A percentile compares a stretch with the other conserved stretches of the same genome.
Evolutionary conservation across 331 rosid genomes (phyloP).

Genomic region (Telfairia occidentalis): DNA sequence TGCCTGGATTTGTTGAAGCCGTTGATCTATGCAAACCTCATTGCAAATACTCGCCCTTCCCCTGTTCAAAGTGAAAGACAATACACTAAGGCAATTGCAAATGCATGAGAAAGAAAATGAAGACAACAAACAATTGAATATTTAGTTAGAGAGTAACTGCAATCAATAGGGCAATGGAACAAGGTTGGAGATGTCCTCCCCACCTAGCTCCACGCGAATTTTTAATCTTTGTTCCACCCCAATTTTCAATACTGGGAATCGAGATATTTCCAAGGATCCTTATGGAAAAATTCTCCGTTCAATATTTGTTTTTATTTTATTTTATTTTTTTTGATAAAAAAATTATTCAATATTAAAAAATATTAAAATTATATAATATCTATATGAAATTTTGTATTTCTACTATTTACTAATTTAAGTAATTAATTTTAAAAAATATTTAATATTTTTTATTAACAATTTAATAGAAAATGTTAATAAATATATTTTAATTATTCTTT

Average conservation of each 20-base stretch:
- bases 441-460: too few relatives aligned
- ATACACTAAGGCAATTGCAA: background rate
- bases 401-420: background rate
- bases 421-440: too few relatives aligned
- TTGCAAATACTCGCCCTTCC: slow-evolving; percentile 87
- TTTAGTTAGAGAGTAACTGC: background rate
- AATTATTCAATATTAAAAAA: background rate
- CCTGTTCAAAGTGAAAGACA: slow-evolving; percentile 26
- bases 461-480: background rate
- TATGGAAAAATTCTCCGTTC: background rate
- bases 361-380: too few relatives aligned
- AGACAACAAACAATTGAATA: background rate
- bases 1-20: slow-evolving; percentile 44
- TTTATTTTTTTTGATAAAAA: too few relatives aligned
- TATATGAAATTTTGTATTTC: too few relatives aligned
- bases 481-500: too few relatives aligned
- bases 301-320: too few relatives aligned
- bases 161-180: background rate
- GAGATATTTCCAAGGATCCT: background rate
- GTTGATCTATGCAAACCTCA: slow-evolving; percentile 49
- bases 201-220: background rate
- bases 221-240: background rate
- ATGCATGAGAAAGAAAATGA: background rate
- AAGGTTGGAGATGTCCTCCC: background rate
- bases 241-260: background rate